Evolutionary conservation across 2,329 filamentous ascomycete genomes (phyloP), one percentile per base, ranked within the genome.

Genomic region (Stagonosporopsis cucurbitacearum): DNA sequence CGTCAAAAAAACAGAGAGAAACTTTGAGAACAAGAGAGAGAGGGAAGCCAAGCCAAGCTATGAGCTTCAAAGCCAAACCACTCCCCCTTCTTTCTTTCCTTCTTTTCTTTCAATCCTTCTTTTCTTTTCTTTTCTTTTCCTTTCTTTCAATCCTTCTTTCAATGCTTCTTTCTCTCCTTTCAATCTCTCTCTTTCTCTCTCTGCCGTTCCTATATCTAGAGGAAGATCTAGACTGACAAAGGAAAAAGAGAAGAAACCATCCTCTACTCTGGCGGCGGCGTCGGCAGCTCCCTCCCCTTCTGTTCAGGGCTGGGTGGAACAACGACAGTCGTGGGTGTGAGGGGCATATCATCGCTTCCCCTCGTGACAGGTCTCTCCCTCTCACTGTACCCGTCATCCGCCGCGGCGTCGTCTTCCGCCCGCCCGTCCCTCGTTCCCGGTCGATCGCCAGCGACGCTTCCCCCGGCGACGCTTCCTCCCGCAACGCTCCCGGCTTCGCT

Each of bases 231-330:
- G n/a, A n/a, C n/a, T n/a, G n/a, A n/a, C n/a, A n/a, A n/a, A n/a
- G n/a, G n/a, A n/a, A n/a, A n/a, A n/a, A n/a, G n/a, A n/a, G n/a
- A n/a, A n/a, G n/a, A n/a, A n/a, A n/a, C n/a, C n/a, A n/a, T n/a
- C n/a, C n/a, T n/a, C n/a, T n/a, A 54, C 20, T 73, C 70, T 0
- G 69, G 69, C 44, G 70, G 70, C 54, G 70, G 70, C 36, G 70
- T 71, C 15, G 67, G 68, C 42, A 73, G 52, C 19, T 70, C 67
- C 46, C 62, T 66, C 4, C 57, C 57, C 60, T 67, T 70, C 23
- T 52, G 43, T 55, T 72, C 71, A 2, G 75, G 75, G 59, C 73
- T 75, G 15, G 75, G 75, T 26, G 75, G 75, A 59, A 67, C 68
- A 2, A 77, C 71, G 19, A 76, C 66, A 1, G 72, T 76, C 8